A percentile compares a stretch with the other conserved stretches of the same genome.
Conservation (phyloP, 176 grass and related monocot species). For the Raddia guianensis region DNA sequence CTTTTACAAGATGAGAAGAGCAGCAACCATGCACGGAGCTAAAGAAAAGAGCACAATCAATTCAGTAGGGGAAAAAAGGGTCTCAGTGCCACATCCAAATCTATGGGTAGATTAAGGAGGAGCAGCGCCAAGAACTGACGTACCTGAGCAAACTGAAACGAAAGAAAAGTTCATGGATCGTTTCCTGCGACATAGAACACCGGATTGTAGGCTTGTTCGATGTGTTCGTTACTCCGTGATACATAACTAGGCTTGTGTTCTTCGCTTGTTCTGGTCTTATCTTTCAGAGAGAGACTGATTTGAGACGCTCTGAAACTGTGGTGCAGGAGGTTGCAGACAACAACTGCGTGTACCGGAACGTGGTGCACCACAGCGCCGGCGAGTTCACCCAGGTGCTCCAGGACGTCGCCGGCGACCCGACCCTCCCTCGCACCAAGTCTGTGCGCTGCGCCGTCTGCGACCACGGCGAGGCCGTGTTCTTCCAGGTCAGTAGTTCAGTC, state of each 20-base stretch:
- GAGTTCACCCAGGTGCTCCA: slow-evolving; percentile 90
- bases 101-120: not conserved
- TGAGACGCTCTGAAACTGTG: slow-evolving; percentile 22
- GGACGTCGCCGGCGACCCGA: slow-evolving; percentile 81
- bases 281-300: not conserved
- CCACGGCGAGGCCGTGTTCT: slow-evolving; percentile 86
- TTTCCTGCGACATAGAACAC: not conserved
- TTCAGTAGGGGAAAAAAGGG: not conserved
- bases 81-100: not conserved
- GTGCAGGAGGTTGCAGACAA: slow-evolving; percentile 72
- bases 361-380: slow-evolving; percentile 69
- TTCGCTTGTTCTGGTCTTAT: slow-evolving; percentile 8
- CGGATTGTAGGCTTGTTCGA: not conserved
- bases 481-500: slow-evolving; percentile 54
- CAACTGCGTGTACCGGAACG: slow-evolving; percentile 84
- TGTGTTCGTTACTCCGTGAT: not conserved
- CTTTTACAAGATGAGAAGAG: not conserved
- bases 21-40: not conserved
- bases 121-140: not conserved
- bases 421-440: slow-evolving; percentile 76
- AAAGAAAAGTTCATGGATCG: not conserved
- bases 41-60: not conserved
- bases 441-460: slow-evolving; percentile 60
- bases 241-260: not conserved
- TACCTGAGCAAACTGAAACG: not conserved